Base-by-base conservation (phyloP, 768 basidiomycete species). In the Dioszegia crocea region DNA sequence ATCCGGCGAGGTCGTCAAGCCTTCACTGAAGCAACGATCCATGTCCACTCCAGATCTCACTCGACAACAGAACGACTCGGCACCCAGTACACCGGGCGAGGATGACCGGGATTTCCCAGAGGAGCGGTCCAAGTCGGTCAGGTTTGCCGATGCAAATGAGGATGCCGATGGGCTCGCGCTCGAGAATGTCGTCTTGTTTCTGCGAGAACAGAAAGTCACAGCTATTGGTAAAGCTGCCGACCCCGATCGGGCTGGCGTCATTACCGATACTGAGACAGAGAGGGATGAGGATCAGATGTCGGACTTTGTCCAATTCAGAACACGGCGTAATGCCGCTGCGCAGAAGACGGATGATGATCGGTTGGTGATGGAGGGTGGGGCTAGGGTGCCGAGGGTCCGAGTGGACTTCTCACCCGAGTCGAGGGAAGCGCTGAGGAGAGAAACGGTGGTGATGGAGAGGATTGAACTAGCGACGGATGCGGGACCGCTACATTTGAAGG, bases 121-220 rank as follows among this genome's bases (percentile, higher is more conserved):
- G 21, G 73, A 76, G 29, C 81, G 81, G 38, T 79, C 83, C 64
- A 93, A 94, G 75, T 85, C 84, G 19, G 94, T 99, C 10, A 89
- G 94, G 66, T 99, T 99, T 62, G 76, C 76, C 11, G 74, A 66
- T 36, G 56, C 61, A 4, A 60, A 66, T 30, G 71, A 69, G 6
- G 63, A 57, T 12, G 66, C 68, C n/a, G 88, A 90, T 76, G 77
- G 85, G 6, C 19, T n/a, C 16, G 84, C 89, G 70, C 83, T 97
- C 49, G 94, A 96, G 76, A 89, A 89, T 61, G 89, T 98, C 58
- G 91, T 92, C 76, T 82, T 92, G 40, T 98, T 97, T 80, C 81
- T 94, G 50, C 85, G 92, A 1, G 89, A 91, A 78, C 93, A 97
- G 77, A 91, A 91, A 71, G 93, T 93, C 16, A 82, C 91, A 1